Evolutionary conservation across 148 eudicot genomes (phyloP), one percentile per base, ranked within the genome.

Genomic region (Persicaria tinctoria): DNA sequence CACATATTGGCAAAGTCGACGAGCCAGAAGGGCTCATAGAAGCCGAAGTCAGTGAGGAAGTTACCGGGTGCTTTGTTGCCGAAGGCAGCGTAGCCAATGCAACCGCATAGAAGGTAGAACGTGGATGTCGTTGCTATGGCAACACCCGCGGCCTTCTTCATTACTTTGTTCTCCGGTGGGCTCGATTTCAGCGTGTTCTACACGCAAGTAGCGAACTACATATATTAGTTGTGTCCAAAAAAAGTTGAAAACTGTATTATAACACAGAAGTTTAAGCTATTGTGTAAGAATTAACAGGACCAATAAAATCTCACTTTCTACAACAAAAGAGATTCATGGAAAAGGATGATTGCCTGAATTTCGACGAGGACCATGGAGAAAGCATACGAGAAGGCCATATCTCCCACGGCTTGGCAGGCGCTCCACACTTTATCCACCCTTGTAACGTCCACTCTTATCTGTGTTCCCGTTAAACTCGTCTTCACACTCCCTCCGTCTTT

Each of bases 21-120:
- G 59, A 91, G 51, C 93, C 91, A 91, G 60, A 79, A 91, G 6
- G 97, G 97, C 70, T 91, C 89, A 44, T 83, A 89, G 73, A 91
- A 89, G 50, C 92, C 91, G 68, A 90, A 90, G 3, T 89, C 90
- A 13, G 91, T 87, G 10, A 91, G 78, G 77, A 91, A 76, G 78
- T 87, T 86, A 1, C 97, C 93, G 0, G 90, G 91, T 18, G 97
- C 89, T 56, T 78, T 47, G 77, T 89, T 85, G 9, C 97, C 97
- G 63, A 91, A 89, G 18, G 91, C 93, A 44, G 91, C 97, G 73
- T 89, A 91, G 10, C 91, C 93, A 32, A 91, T 83, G 78, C 86
- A 85, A 3, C 97, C 97, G 81, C 97, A 89, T 86, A 87, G 73
- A 81, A 89, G 82, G 68, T 89, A 89, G 81, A 91, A 89, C 45